Percentiles rank a stretch among this genome's conserved stretches.
Evolutionary conservation across 2,329 filamentous ascomycete genomes (phyloP).

Genomic region (Aspergillus fischeri): DNA sequence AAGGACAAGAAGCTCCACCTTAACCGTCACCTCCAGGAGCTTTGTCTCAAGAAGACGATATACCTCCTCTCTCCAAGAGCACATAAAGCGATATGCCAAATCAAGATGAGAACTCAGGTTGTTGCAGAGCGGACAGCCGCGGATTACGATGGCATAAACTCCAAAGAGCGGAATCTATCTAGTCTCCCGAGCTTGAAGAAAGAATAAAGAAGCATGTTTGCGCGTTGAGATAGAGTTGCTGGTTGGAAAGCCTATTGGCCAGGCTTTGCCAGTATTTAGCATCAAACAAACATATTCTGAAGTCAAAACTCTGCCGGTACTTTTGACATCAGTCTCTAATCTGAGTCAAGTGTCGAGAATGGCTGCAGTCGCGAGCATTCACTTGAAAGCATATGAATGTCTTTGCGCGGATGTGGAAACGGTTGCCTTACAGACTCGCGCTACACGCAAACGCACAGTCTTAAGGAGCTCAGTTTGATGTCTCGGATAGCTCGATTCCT

Average conservation of each 20-base stretch:
- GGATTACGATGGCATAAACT: constrained; percentile 29
- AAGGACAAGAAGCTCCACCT: constrained; percentile 1
- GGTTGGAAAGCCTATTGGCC: constrained; percentile 21
- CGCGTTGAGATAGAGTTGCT: constrained; percentile 11
- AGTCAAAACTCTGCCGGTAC: constrained; percentile 19
- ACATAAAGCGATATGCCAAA: constrained; percentile 3
- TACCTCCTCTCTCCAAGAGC: background rate
- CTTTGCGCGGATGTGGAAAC: background rate
- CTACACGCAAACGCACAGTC: constrained; percentile 14
- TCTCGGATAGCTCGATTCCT: constrained; percentile 11
- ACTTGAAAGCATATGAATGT: background rate
- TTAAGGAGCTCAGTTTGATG: constrained; percentile 13
- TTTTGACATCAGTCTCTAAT: constrained; percentile 9
- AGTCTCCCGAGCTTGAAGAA: constrained; percentile 12
- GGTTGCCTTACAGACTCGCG: background rate
- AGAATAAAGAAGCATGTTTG: constrained; percentile 27
- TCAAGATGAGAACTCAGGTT: background rate
- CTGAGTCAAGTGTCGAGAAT: background rate
- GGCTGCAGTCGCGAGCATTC: background rate
- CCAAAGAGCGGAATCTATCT: constrained; percentile 18
- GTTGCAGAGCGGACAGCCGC: constrained; percentile 21
- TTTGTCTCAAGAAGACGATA: constrained; percentile 4
- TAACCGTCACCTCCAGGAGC: constrained; percentile 4
- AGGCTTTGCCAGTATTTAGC: constrained; percentile 16
- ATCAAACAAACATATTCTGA: constrained; percentile 23